Base-by-base conservation (phyloP, 2,329 filamentous ascomycete species). In the Zymoseptoria crescenta region DNA sequence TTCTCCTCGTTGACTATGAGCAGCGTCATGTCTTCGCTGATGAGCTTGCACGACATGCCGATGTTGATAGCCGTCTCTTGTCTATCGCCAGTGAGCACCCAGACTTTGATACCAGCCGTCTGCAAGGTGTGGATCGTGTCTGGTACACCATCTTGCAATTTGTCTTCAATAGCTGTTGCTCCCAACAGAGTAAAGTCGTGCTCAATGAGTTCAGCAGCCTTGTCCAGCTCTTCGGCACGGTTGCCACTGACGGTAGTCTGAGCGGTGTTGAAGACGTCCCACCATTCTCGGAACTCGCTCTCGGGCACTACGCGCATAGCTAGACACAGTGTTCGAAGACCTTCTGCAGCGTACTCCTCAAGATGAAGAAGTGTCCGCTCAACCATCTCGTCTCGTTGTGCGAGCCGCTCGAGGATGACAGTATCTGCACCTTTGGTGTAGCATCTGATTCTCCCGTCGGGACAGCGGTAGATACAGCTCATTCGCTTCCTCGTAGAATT, bases 31-130 rank as follows among this genome's bases (percentile, higher is more conserved):
- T 99, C 95, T 75, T 99, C 94, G 66, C 91, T 96, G 61, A 99
- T 90, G 54, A 99, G 83, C 77, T 97, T 97, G 77, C 94, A 99
- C 73, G 91, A 96, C 94, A 99, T 99, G 64, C 95, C 94, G 66
- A 99, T 99, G 74, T 99, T 99, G 82, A 99, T 99, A 58, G 94
- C 94, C 28, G 94, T 99, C 75, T 99, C 94, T 76, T 99, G 95
- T 69, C 94, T 85, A 79, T 99, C 94, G 68, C 94, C 94, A 48
- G 94, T 99, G 74, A 99, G 76, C 20, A 99, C 94, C 94, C 94
- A 99, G 57, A 99, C 87, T 76, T 99, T 99, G 80, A 99, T 97
- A 56, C 92, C 93, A 24, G 95, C 94, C 64, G 92, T 89, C 74
- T 99, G 95, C 28, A 99, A 80, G 0, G 94, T 99, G 73, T 96